A percentile compares a stretch with the other conserved stretches of the same genome.
phyloP scores from a whole-genome alignment of 495 filamentous ascomycete genomes.

The Penicillium pancosmium region DNA sequence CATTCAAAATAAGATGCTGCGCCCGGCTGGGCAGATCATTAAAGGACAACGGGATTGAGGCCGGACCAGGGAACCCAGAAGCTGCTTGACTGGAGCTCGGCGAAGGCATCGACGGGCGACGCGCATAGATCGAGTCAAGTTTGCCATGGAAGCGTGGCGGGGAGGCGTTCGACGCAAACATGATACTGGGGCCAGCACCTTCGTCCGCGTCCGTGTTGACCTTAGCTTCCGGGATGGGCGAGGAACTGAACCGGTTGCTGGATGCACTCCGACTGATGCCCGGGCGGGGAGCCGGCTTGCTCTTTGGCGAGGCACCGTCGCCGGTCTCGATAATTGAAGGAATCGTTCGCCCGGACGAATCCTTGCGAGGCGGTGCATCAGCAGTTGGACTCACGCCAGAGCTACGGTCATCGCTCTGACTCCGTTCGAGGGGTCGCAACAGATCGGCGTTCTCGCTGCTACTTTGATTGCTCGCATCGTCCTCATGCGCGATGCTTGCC shows the following conservation, averaged over 20 bases:
- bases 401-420: conserved; percentile 26
- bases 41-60: conserved; percentile 70
- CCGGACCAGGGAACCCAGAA: conserved; percentile 54
- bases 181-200: conserved; percentile 70
- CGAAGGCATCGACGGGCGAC: conserved; percentile 29
- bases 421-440: conserved; percentile 20
- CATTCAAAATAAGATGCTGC: conserved; percentile 84
- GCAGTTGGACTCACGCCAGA: conserved; percentile 17
- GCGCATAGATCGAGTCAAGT: conserved; percentile 59
- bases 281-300: conserved; percentile 32
- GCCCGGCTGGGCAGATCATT: conserved; percentile 83
- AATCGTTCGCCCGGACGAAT: conserved; percentile 24
- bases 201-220: conserved; percentile 61
- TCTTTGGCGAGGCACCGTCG: conserved; percentile 45
- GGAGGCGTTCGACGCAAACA: conserved; percentile 65
- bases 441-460: conserved; percentile 7
- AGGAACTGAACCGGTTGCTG: conserved; percentile 66
- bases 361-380: conserved; percentile 11
- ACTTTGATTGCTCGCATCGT: conserved; percentile 20
- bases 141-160: conserved; percentile 34
- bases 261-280: conserved; percentile 38
- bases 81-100: conserved; percentile 31
- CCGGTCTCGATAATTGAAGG: conserved; percentile 53
- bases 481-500: conserved; percentile 38
- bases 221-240: conserved; percentile 72